Base-by-base conservation (phyloP, 2,329 filamentous ascomycete genomes). In the Emmonsiellopsis sp. region DNA sequence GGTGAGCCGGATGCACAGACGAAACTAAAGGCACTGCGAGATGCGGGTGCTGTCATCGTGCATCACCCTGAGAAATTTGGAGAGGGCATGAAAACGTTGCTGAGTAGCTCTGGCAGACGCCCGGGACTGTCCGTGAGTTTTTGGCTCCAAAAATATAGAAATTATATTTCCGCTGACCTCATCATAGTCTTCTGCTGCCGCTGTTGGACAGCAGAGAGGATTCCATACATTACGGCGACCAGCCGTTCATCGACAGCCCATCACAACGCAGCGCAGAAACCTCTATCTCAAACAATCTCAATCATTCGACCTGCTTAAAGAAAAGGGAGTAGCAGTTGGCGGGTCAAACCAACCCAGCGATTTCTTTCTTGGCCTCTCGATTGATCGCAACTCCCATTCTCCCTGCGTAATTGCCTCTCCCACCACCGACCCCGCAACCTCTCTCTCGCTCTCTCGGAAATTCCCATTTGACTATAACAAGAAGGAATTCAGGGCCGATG, bases 51-150 rank as follows among this genome's bases (percentile, higher is more conserved):
- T 0, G 80, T 78, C 0, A 82, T 91, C 68, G 83, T 90, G 2
- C 81, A 87, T 55, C 87, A 91, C 62, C 87, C 87, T 0, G 84
- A 86, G 48, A 83, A 86, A 57, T 86, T 92, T 56, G 87, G 87
- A 0, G 72, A 77, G 17, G 80, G 81, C 0, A 81, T 91, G 75
- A 86, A 83, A 65, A 70, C 71, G 2, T 71, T 87, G 11, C 70
- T 90, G 3, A 68, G 66, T 13, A 69, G 59, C 11, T 63, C 63
- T n/a, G 70, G 57, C 59, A 71, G 54, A 64, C 55, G 55, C 10
- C 55, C 57, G 9, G 54, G 53, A 5, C 40, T 56, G 53, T 54
- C 39, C 42, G 67, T 71, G 55, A 56, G 61, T 58, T 17, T 14
- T 8, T 43, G 8, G 17, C n/a, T 42, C 4, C 33, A 7, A 7